Percentiles rank a stretch among this genome's conserved stretches.
Evolutionary conservation across 225 moss, liverwort and hornwort species (phyloP).

Genomic region (Polytrichum commune): DNA sequence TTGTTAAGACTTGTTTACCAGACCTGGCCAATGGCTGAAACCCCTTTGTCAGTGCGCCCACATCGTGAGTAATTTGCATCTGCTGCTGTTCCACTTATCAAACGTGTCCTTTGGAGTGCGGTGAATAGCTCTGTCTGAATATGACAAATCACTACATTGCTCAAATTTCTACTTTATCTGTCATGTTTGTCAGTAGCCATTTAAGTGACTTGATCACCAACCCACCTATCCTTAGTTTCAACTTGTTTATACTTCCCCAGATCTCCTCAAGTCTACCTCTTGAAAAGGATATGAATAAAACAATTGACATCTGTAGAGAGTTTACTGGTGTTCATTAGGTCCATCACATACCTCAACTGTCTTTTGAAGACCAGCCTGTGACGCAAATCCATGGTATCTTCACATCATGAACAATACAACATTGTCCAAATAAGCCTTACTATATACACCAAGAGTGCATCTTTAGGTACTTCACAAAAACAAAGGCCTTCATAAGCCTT

Average conservation of each 20-base stretch:
- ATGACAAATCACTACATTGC: constrained; percentile 8
- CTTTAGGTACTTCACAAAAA: not conserved
- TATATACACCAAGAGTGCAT: not conserved
- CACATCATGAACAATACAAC: constrained; percentile 12
- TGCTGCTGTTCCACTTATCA: constrained; percentile 54
- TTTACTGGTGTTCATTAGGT: too few relatives aligned
- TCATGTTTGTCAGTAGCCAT: not conserved
- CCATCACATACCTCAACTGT: constrained; percentile 72
- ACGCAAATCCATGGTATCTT: constrained; percentile 93
- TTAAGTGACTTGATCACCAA: too few relatives aligned
- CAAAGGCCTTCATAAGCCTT: not conserved
- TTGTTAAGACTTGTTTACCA: constrained; percentile 45
- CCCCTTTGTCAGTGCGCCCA: constrained; percentile 98
- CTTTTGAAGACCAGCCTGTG: constrained; percentile 55
- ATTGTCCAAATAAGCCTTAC: not conserved
- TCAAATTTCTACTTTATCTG: too few relatives aligned
- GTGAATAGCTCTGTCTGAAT: constrained; percentile 79
- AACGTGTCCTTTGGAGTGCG: constrained; percentile 76
- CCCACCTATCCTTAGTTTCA: too few relatives aligned
- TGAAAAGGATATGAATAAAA: too few relatives aligned
- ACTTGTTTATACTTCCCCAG: too few relatives aligned
- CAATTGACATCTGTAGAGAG: too few relatives aligned
- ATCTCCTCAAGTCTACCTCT: too few relatives aligned
- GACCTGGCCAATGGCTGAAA: constrained; percentile 94
- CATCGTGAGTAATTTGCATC: constrained; percentile 84